Evolutionary conservation across 768 basidiomycete genomes (phyloP).

Genomic region (Lactarius tabidus): DNA sequence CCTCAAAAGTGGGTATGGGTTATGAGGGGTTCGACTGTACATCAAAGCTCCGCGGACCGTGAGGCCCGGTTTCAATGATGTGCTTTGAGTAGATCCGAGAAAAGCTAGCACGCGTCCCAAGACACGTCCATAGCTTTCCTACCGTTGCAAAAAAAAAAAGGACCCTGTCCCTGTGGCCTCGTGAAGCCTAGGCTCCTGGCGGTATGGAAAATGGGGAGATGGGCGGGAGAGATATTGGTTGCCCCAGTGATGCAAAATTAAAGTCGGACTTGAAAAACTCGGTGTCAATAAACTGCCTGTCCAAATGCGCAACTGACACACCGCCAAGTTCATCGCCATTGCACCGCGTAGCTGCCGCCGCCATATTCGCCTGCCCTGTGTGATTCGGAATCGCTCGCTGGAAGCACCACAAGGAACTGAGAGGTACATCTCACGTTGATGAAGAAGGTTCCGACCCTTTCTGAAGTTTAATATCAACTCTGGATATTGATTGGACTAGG

Average conservation of each 20-base stretch:
- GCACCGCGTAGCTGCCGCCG: no score
- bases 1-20: no score
- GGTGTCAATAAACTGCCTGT: not conserved
- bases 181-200: not conserved
- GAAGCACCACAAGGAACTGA: not conserved
- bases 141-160: not conserved
- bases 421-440: not conserved
- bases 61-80: not conserved
- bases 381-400: not conserved
- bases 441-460: not conserved
- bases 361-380: not conserved
- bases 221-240: not conserved
- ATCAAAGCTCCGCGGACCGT: not conserved
- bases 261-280: conserved; percentile 1
- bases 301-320: not conserved
- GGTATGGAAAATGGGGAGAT: not conserved
- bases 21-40: no score
- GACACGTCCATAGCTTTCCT: not conserved
- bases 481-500: not conserved
- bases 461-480: not conserved
- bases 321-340: no score
- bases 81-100: not conserved
- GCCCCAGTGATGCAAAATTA: conserved; percentile 4
- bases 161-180: not conserved
- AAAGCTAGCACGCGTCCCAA: not conserved